Evolutionary conservation across 164 flowering plant species (phyloP).

Genomic region (Macadamia tetraphylla): DNA sequence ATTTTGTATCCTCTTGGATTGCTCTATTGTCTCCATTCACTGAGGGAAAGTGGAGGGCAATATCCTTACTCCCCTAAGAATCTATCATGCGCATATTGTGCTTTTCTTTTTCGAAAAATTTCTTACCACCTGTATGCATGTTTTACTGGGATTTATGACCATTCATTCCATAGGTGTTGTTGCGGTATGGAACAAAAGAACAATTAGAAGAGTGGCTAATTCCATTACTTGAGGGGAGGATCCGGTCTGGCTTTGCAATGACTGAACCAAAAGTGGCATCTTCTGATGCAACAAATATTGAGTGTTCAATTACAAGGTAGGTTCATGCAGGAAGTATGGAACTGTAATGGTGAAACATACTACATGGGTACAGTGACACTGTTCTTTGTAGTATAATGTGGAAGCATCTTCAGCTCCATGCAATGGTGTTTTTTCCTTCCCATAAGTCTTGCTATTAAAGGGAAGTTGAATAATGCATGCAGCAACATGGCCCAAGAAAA

Average conservation of each 20-base stretch:
- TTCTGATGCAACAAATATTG: slow-evolving; percentile 98
- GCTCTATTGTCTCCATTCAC: neutral
- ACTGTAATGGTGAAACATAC: neutral
- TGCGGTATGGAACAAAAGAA: slow-evolving; percentile 87
- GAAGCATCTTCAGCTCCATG: too few relatives aligned
- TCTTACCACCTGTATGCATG: neutral
- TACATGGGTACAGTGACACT: neutral
- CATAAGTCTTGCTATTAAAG: too few relatives aligned
- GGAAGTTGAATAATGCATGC: too few relatives aligned
- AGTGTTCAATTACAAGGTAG: slow-evolving; percentile 83
- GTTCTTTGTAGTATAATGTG: too few relatives aligned
- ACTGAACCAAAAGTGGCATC: slow-evolving; percentile 98
- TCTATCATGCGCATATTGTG: neutral
- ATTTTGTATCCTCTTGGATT: neutral
- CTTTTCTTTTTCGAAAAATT: too few relatives aligned
- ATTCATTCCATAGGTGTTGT: slow-evolving; percentile 46
- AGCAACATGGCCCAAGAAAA: too few relatives aligned
- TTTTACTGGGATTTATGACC: neutral
- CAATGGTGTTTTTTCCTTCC: too few relatives aligned
- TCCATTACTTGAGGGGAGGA: slow-evolving; percentile 91
- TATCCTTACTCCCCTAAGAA: neutral
- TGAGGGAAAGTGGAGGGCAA: neutral
- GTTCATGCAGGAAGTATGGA: slow-evolving; percentile 4
- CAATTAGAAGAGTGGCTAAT: slow-evolving; percentile 82
- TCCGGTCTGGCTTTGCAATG: slow-evolving; percentile 96